phyloP scores from a whole-genome alignment of 106 monocot genomes.

The Dendrobium catenatum region DNA sequence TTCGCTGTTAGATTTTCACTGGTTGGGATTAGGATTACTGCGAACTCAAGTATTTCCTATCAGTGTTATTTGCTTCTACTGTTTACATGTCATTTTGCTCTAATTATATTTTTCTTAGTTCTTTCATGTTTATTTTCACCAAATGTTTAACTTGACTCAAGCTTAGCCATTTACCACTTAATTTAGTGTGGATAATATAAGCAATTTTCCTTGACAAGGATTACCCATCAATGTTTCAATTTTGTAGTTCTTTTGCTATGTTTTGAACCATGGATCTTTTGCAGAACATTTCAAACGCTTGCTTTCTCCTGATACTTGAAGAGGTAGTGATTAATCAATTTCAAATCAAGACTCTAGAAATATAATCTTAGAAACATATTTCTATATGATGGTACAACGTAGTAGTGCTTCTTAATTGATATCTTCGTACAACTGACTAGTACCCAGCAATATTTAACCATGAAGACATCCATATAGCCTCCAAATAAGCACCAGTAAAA shows the following conservation, averaged over 20 bases:
- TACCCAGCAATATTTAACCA: background rate
- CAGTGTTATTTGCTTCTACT: background rate
- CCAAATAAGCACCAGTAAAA: background rate
- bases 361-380: background rate
- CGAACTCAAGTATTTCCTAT: too few relatives aligned
- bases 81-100: background rate
- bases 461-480: background rate
- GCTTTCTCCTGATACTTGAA: background rate
- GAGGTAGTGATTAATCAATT: background rate
- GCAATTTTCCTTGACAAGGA: background rate
- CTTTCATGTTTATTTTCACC: background rate
- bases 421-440: conserved; percentile 4
- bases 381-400: background rate
- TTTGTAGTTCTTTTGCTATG: background rate
- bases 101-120: background rate
- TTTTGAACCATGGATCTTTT: background rate
- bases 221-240: background rate
- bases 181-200: background rate
- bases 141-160: background rate
- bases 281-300: background rate
- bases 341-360: background rate
- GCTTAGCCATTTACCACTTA: background rate
- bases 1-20: too few relatives aligned
- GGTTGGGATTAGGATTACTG: too few relatives aligned
- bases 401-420: background rate